Evolutionary conservation across 257 asterid genomes (phyloP), one percentile per base, ranked within the genome.

Genomic region (Solanum boliviense): DNA sequence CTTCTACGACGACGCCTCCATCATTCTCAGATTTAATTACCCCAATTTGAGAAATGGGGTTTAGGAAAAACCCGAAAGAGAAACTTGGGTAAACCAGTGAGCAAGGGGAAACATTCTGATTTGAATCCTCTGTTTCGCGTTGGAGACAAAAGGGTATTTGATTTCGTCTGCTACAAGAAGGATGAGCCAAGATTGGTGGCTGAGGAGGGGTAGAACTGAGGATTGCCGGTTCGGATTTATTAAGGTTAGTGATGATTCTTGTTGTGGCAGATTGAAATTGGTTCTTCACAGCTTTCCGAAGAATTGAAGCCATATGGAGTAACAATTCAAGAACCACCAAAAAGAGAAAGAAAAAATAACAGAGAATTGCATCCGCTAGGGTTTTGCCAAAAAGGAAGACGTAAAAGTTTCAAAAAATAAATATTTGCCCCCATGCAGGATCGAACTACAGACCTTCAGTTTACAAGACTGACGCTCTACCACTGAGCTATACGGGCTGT

Each of bases 381-480:
- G 91, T 83, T 91, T 91, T 68, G 58, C 38, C 36, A 38, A 29
- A 41, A 36, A 7, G 34, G 32, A 38, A 23, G 56, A 36, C 5
- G 12, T 89, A 0, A 85, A 44, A 52, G 68, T 52, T 7, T 75
- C 2, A 36, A 4, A 3, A 2, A 2, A 31, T 4, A n/a, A 9
- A 56, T 0, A 0, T 0, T 0, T 93, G 94, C 94, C 93, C 94
- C 90, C 93, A 90, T 87, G 93, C 95, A 94, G 93, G 94, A 93
- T 93, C 94, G 94, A 93, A 94, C 94, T 90, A 87, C 96, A 90
- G 94, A 94, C 94, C 96, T 94, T 90, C 96, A 92, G 94, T 94
- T 91, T 93, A 94, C 96, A 93, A 93, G 94, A 91, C 94, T 92
- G 95, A 90, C 93, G 96, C 95, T 94, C 96, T 93, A 93, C 94